phyloP scores from a whole-genome alignment of 1,139 yeast genomes.

The Geotrichum cucujoidarum region DNA sequence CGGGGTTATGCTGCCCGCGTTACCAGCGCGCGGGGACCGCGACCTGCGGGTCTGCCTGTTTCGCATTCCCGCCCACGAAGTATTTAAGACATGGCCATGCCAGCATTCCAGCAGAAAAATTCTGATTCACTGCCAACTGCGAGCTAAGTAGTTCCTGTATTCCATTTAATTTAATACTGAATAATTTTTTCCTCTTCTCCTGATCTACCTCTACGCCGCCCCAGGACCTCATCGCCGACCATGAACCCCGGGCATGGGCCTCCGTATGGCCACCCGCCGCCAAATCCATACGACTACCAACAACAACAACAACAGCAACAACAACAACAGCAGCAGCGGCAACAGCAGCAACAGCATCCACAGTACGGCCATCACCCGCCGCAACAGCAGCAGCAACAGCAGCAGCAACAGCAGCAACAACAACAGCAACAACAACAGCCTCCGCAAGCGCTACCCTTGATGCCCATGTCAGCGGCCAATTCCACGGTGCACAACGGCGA shows the following conservation, averaged over 20 bases:
- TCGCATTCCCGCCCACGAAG: too few species aligned
- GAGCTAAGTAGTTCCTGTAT: too few species aligned
- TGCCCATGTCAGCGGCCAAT: conserved; percentile 11
- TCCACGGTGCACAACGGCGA: conserved; percentile 12
- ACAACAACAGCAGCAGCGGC: background rate
- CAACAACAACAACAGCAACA: background rate
- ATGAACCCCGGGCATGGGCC: conserved; percentile 1
- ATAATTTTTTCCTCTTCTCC: background rate
- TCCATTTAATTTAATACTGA: too few species aligned
- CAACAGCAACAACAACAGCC: background rate
- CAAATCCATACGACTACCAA: background rate
- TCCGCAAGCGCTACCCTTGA: background rate
- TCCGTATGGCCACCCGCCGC: background rate
- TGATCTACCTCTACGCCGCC: too few species aligned
- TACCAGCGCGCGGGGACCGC: too few species aligned
- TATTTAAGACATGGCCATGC: too few species aligned
- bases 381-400: conserved; percentile 6
- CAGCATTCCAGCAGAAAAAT: too few species aligned
- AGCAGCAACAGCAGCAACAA: conserved; percentile 3
- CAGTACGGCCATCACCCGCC: conserved; percentile 1
- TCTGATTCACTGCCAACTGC: too few species aligned
- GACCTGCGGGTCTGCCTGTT: too few species aligned
- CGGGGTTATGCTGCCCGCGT: too few species aligned
- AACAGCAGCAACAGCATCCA: background rate
- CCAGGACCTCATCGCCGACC: too few species aligned